Conservation (phyloP, 2,329 filamentous ascomycete genomes). For the Metarhizium guizhouense region DNA sequence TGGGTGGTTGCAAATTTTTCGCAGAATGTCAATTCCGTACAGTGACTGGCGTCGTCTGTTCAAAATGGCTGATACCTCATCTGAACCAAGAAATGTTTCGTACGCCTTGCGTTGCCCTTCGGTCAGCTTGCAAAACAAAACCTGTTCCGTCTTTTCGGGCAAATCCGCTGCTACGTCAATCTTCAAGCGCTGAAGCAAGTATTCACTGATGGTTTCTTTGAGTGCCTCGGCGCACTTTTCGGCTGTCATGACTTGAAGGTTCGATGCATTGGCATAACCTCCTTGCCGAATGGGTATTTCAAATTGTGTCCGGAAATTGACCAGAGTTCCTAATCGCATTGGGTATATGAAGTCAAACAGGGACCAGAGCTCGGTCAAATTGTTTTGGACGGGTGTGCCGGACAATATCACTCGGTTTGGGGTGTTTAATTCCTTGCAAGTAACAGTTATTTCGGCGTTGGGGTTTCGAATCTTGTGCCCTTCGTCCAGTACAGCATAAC, state of each 20-base stretch:
- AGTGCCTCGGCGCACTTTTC: conserved; percentile 89
- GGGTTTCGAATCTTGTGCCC: conserved; percentile 98
- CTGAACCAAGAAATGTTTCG: conserved; percentile 68
- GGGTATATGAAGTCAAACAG: conserved; percentile 97
- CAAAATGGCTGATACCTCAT: conserved; percentile 78
- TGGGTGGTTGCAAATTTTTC: conserved; percentile 97
- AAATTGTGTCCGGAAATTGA: conserved; percentile 85
- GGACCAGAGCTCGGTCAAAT: conserved; percentile 90
- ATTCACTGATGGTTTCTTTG: conserved; percentile 89
- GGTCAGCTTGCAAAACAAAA: conserved; percentile 91
- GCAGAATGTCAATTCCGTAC: conserved; percentile 81
- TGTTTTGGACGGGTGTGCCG: conserved; percentile 97
- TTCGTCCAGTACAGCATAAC: conserved; percentile 89
- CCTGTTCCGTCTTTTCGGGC: conserved; percentile 91
- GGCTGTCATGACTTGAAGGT: conserved; percentile 87
- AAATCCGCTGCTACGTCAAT: conserved; percentile 88
- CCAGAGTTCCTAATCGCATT: conserved; percentile 85
- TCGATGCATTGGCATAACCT: conserved; percentile 91
- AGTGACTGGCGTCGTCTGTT: conserved; percentile 68
- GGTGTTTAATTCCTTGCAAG: conserved; percentile 88
- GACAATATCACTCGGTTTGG: conserved; percentile 88
- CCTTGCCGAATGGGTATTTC: conserved; percentile 90
- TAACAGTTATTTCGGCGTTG: conserved; percentile 87
- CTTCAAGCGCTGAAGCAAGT: conserved; percentile 86
- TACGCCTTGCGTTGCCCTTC: conserved; percentile 69